Evolutionary conservation across 2,329 filamentous ascomycete genomes (phyloP).

Genomic region (Phyllosticta paracitricarpa): DNA sequence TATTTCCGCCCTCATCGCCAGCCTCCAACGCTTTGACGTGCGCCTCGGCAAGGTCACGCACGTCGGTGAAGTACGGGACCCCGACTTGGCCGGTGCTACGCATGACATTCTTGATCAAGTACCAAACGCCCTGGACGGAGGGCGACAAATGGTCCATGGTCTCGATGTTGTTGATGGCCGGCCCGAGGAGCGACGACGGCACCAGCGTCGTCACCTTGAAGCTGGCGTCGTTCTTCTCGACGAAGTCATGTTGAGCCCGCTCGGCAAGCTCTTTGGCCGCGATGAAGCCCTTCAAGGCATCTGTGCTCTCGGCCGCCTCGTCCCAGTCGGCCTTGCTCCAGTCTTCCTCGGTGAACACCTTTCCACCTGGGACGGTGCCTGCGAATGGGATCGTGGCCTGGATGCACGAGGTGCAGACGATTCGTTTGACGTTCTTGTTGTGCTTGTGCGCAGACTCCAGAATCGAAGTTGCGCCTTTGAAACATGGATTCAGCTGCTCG

Average conservation of each 20-base stretch:
- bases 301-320: constrained; percentile 15
- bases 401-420: constrained; percentile 16
- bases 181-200: constrained; percentile 21
- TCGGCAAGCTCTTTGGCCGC: constrained; percentile 20
- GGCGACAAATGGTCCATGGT: constrained; percentile 1
- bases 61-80: constrained; percentile 39
- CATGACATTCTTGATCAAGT: constrained; percentile 4
- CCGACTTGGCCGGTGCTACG: constrained; percentile 8
- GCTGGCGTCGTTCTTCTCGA: constrained; percentile 14
- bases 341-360: constrained; percentile 17
- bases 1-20: constrained; percentile 3
- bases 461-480: constrained; percentile 36
- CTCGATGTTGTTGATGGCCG: constrained; percentile 8
- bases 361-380: constrained; percentile 3
- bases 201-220: constrained; percentile 19
- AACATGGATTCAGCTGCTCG: constrained; percentile 34
- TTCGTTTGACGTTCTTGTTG: constrained; percentile 12
- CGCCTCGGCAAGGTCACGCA: constrained; percentile 36
- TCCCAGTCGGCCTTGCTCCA: constrained; percentile 19
- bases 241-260: constrained; percentile 18
- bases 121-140: neutral
- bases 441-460: constrained; percentile 18
- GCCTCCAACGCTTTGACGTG: constrained; percentile 36
- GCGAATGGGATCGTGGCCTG: neutral
- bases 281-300: constrained; percentile 16